Evolutionary conservation across 2,329 filamentous ascomycete genomes (phyloP), one percentile per base, ranked within the genome.

Genomic region (Epichloe hybrida): DNA sequence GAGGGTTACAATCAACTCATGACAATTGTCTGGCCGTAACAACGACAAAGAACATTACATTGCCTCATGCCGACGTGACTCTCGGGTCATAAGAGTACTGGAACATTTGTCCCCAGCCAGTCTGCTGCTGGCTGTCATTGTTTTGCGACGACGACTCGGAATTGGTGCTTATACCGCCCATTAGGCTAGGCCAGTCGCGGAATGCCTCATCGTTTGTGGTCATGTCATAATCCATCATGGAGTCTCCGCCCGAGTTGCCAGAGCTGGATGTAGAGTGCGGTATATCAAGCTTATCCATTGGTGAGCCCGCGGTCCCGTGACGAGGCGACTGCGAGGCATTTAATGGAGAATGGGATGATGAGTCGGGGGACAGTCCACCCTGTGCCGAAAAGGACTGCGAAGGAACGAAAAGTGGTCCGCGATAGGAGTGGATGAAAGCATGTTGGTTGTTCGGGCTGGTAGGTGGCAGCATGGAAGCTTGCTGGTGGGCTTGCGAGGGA

Each of bases 151-250:
- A 61, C 21, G 57, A 50, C 9, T 54, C 52, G 35, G 54, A 56
- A 50, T 67, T 65, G 43, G 66, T 63, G 20, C 67, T 58, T 20
- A 68, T 61, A 21, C 64, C 58, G 21, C 64, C 63, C 23, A 62
- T 57, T 34, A 71, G 62, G 50, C 61, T 66, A 50, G 69, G 68
- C 69, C 69, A 72, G 52, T 70, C 68, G 2, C 70, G 66, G 43
- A 71, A 70, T 9, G 66, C 61, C 35, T 68, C 61, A 6, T 63
- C 61, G 3, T 62, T 61, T 3, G 46, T 23, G 41, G 39, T 41
- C 36, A 52, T 13, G 15, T 72, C 69, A 56, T 71, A 72, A 44
- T 71, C 69, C 67, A 72, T 71, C 57, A 68, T 62, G 9, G 59
- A 57, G 31, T 66, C 64, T 20, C 54, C 55, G 9, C 54, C 47